Evolutionary conservation across 208 protist species (phyloP).

Genomic region (Trypanosoma rangeli): DNA sequence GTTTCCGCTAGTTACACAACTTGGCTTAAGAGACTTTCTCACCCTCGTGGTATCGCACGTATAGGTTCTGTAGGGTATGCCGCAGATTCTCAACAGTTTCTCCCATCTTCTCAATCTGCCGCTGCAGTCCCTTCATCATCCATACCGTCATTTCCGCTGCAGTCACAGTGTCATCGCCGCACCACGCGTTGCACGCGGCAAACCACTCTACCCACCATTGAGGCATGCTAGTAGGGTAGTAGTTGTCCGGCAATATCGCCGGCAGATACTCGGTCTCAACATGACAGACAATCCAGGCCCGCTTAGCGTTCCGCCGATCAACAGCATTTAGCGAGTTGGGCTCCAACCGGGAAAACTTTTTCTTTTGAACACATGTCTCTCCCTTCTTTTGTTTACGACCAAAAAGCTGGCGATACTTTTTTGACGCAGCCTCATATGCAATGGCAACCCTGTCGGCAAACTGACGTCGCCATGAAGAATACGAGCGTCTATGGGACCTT

Average conservation of each 20-base stretch:
- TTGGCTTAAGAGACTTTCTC: too few species aligned
- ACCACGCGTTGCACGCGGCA: conserved; percentile 17
- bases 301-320: conserved; percentile 9
- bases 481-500: conserved; percentile 5
- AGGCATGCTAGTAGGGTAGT: conserved; percentile 30
- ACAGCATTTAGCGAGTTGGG: not conserved
- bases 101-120: conserved; percentile 7
- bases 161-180: conserved; percentile 18
- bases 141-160: conserved; percentile 18
- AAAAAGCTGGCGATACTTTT: not conserved
- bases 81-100: conserved; percentile 8
- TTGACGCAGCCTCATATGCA: conserved; percentile 11
- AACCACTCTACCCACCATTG: conserved; percentile 35
- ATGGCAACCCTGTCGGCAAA: conserved; percentile 19
- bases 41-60: conserved; percentile 2
- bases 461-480: conserved; percentile 22
- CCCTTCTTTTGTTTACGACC: not conserved
- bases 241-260: conserved; percentile 22
- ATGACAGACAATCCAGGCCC: conserved; percentile 22
- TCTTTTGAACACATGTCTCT: not conserved
- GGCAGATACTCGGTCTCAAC: conserved; percentile 25
- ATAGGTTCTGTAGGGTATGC: not conserved
- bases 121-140: conserved; percentile 19
- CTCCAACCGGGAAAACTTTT: conserved; percentile 6
- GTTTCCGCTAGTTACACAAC: not conserved